Evolutionary conservation across 257 asterid genomes (phyloP), one percentile per base, ranked within the genome.

Genomic region (Pogostemon cablin): DNA sequence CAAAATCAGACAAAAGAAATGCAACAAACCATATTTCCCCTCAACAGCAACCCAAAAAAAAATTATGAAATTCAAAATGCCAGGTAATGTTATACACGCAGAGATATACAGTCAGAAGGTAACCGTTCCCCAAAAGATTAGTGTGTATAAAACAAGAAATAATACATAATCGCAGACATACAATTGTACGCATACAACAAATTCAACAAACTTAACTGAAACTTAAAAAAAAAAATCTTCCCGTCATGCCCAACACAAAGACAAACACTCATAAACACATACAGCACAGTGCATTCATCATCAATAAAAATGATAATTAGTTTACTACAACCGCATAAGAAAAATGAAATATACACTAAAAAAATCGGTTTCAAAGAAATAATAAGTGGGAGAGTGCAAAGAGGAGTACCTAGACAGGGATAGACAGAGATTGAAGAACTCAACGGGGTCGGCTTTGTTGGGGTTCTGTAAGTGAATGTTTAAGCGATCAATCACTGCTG

Each of bases 371-470:
- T 32, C 32, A 12, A 47, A 35, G 7, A 69, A 77, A 52, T 20
- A 35, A 62, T 17, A 43, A 55, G 64, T 2, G 32, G 32, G 40
- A 5, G 20, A 9, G 0, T 1, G 46, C 7, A 37, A 37, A 69
- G 49, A 61, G 61, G 50, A 56, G 48, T 77, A 75, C 97, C 96
- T 86, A 41, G 96, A 76, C 35, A 92, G 91, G 4, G 92, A 84
- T 54, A 82, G 85, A 69, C 96, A 88, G 46, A 87, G 92, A 48
- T 82, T 79, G 35, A 41, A 48, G 67, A 84, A 83, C 75, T 87
- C 88, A 9, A n/a, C 49, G 43, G 43, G 4, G 39, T 81, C 82
- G 72, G 40, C 54, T 34, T 53, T 57, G 12, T 77, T 65, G 72
- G 44, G 11, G 63, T 20, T 34, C 49, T 59, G 43, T 15, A 79